Base-by-base conservation (phyloP, 2,329 filamentous ascomycete genomes). In the Parastagonospora avenae region DNA sequence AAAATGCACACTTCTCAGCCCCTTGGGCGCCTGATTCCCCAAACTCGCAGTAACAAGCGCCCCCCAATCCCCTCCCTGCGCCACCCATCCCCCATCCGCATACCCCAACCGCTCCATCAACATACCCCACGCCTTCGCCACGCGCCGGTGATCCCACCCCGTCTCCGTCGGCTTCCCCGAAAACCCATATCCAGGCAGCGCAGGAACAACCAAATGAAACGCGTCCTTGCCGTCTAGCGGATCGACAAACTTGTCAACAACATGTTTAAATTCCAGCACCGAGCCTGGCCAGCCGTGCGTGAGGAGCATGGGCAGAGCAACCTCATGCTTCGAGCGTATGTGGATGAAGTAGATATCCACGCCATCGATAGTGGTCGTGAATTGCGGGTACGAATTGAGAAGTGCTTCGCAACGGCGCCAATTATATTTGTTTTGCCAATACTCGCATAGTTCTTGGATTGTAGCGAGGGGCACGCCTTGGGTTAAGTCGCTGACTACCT, bases 101-200 rank as follows among this genome's bases (percentile, higher is more conserved):
- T 88, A 90, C 0, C 86, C 86, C 10, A 90, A 77, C 11, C 79
- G 78, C 5, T 82, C 69, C 87, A 90, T 90, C 10, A 90, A 72
- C 55, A 84, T 85, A 66, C 90, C 82, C 58, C 83, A 74, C 1
- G 79, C 78, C 66, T 89, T 83, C 2, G 84, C 84, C 59, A 86
- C 85, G 55, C 86, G 81, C 29, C 74, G 74, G 31, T 82, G 55
- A 7, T 75, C 78, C 53, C 87, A 87, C 1, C 84, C 84, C 57
- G 70, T 74, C 70, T 82, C 74, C 52, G 72, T 75, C 11, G 77
- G 63, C 2, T 73, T 75, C 12, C 74, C 66, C 11, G 76, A 79
- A 66, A 82, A 82, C 24, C 76, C 79, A 58, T 77, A 82, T 53
- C 80, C 80, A 2, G 80, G 80, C 27, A 82, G 64, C 8, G 77